Conservation (phyloP, 2,329 filamentous ascomycete genomes). For the Trichoderma polysporum region DNA sequence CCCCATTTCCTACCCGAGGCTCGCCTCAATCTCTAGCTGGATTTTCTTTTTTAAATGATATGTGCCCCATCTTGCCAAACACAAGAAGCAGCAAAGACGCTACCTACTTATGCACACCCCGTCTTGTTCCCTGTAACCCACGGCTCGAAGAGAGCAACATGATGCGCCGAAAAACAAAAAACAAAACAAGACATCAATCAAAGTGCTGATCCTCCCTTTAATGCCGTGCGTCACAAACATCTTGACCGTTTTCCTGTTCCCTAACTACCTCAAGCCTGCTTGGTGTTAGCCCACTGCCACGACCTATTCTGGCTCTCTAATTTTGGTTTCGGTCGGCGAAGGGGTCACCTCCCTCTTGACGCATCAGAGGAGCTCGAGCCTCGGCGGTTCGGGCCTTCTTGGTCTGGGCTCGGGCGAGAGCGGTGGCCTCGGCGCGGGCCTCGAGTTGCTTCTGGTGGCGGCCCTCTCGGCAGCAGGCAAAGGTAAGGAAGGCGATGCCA, state of each 20-base stretch:
- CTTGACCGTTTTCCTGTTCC: not conserved
- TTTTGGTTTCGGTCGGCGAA: conserved; percentile 39
- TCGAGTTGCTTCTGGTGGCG: conserved; percentile 43
- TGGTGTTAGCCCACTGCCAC: conserved; percentile 6
- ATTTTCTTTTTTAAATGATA: not conserved
- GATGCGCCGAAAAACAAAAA: conserved; percentile 9
- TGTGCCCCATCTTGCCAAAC: conserved; percentile 7
- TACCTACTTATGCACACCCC: not conserved
- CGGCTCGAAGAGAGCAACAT: conserved; percentile 18
- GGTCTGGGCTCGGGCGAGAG: conserved; percentile 48
- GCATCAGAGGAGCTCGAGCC: conserved; percentile 40
- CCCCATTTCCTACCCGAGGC: not conserved
- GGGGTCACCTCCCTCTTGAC: conserved; percentile 34
- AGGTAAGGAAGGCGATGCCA: conserved; percentile 44
- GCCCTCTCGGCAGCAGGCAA: conserved; percentile 54
- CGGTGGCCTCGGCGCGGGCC: conserved; percentile 51
- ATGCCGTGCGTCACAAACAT: conserved; percentile 7
- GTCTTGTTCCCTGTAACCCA: conserved; percentile 11
- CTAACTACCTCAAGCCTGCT: conserved; percentile 17
- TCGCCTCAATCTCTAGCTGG: conserved; percentile 6
- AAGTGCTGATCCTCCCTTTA: conserved; percentile 12
- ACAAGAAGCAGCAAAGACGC: not conserved
- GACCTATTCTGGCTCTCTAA: conserved; percentile 27
- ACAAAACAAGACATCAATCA: conserved; percentile 9
- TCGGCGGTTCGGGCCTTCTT: conserved; percentile 42